These are phyloP conservation scores for Rutstroemia sp. DNA, from an alignment of 2,329 filamentous ascomycete species.

Conservation along the genomic window DNA sequence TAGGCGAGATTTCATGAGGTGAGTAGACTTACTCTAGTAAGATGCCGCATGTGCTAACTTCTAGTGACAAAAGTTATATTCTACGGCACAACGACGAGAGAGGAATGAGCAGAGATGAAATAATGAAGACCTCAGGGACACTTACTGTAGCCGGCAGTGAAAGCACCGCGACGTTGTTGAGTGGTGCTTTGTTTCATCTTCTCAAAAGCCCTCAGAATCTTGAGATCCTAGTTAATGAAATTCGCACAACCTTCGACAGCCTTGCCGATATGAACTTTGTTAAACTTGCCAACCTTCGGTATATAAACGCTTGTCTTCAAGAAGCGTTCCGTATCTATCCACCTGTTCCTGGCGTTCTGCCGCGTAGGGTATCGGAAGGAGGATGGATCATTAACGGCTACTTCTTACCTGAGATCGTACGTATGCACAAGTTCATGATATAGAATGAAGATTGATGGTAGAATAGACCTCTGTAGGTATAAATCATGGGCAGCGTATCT, in stretches of 20 bases:
- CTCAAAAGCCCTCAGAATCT: slow-evolving; percentile 27
- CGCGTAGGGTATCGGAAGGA: slow-evolving; percentile 14
- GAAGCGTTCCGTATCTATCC: slow-evolving; percentile 6
- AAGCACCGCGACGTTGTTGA: slow-evolving; percentile 10
- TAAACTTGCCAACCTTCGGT: not conserved
- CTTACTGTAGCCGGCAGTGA: slow-evolving; percentile 7
- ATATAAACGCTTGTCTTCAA: not conserved
- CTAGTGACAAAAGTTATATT: not conserved
- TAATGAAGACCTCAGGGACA: not conserved
- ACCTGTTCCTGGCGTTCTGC: not conserved
- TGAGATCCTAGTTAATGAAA: slow-evolving; percentile 32
- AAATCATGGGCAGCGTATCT: too few relatives aligned
- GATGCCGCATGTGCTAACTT: not conserved
- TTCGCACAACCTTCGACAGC: slow-evolving; percentile 32
- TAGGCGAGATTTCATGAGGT: too few relatives aligned
- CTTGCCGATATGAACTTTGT: slow-evolving; percentile 34
- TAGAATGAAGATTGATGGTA: too few relatives aligned
- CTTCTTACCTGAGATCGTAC: slow-evolving; percentile 5
- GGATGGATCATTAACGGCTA: slow-evolving; percentile 15
- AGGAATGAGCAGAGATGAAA: not conserved
- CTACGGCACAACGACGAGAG: slow-evolving; percentile 6
- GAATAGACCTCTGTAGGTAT: too few relatives aligned
- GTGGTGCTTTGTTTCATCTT: slow-evolving; percentile 18
- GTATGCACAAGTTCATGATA: too few relatives aligned
- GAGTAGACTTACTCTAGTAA: too few relatives aligned